Percentiles rank a stretch among this genome's conserved stretches.
These are phyloP conservation scores for Hemisphaericaspora lyxosophila DNA, from an alignment of 1,139 yeast species.

Conservation along the genomic window DNA sequence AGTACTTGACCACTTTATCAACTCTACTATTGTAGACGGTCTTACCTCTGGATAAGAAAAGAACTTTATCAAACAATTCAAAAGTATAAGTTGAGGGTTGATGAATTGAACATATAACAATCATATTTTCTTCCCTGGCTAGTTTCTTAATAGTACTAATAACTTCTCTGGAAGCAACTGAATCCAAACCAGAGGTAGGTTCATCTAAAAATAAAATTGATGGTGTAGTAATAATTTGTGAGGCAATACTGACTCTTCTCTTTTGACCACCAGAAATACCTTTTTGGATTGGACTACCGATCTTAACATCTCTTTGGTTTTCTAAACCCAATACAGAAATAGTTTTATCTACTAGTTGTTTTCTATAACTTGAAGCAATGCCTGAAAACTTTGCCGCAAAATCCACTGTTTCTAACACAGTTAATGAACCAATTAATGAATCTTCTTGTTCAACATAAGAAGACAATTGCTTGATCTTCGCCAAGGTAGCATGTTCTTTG, in stretches of 20 bases:
- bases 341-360: slow-evolving; percentile 19
- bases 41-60: slow-evolving; percentile 28
- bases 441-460: slow-evolving; percentile 29
- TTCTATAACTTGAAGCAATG: slow-evolving; percentile 10
- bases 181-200: slow-evolving; percentile 86
- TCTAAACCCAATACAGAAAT: slow-evolving; percentile 20
- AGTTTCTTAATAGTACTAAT: slow-evolving; percentile 22
- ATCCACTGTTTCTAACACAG: slow-evolving; percentile 24
- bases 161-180: slow-evolving; percentile 35
- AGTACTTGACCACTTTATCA: slow-evolving; percentile 16
- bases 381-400: slow-evolving; percentile 23
- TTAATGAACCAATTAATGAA: slow-evolving; percentile 23
- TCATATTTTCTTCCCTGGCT: slow-evolving; percentile 25
- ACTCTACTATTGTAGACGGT: slow-evolving; percentile 19
- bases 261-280: slow-evolving; percentile 27
- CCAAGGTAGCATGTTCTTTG: slow-evolving; percentile 9
- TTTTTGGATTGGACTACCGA: slow-evolving; percentile 24
- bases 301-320: slow-evolving; percentile 17
- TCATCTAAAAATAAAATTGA: slow-evolving; percentile 67
- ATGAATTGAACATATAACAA: slow-evolving; percentile 37
- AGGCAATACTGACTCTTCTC: slow-evolving; percentile 27
- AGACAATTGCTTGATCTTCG: slow-evolving; percentile 18
- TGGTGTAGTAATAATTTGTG: slow-evolving; percentile 26
- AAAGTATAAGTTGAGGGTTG: slow-evolving; percentile 37
- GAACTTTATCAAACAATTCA: slow-evolving; percentile 30